Conservation (phyloP, 2,329 filamentous ascomycete genomes). For the Triangularia setosa region DNA sequence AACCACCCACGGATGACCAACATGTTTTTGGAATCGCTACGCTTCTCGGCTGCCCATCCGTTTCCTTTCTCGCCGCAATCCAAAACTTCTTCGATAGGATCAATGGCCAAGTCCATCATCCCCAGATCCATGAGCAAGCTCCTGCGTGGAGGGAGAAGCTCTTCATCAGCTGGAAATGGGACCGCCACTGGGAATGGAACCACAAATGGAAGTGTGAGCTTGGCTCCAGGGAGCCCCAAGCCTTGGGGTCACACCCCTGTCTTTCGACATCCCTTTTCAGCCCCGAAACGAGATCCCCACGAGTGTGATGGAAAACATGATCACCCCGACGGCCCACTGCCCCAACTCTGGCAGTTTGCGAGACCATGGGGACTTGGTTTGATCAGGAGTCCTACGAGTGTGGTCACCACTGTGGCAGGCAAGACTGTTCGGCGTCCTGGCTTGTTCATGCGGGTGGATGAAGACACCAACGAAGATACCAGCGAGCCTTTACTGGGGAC, state of each 20-base stretch:
- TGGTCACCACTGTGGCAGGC: constrained; percentile 28
- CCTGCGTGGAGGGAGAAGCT: constrained; percentile 2
- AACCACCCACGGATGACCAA: constrained; percentile 24
- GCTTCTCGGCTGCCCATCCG: constrained; percentile 32
- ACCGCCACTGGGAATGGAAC: neutral
- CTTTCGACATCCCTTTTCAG: constrained; percentile 5
- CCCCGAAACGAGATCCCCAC: constrained; percentile 23
- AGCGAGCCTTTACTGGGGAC: constrained; percentile 35
- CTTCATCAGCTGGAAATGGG: neutral
- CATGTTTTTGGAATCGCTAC: constrained; percentile 28
- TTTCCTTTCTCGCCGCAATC: constrained; percentile 28
- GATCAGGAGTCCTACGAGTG: constrained; percentile 27
- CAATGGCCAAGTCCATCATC: constrained; percentile 18
- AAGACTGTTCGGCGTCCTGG: constrained; percentile 33
- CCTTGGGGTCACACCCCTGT: constrained; percentile 24
- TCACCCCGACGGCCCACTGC: constrained; percentile 22
- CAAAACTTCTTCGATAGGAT: constrained; percentile 6
- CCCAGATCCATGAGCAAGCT: constrained; percentile 15
- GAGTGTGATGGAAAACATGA: constrained; percentile 29
- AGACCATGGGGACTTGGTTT: constrained; percentile 32
- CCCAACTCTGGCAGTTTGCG: constrained; percentile 22
- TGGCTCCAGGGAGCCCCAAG: constrained; percentile 16
- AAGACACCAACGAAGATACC: constrained; percentile 36
- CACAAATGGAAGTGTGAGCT: constrained; percentile 26
- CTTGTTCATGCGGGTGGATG: constrained; percentile 35